Percentiles rank a stretch among this genome's conserved stretches.
Evolutionary conservation across 768 basidiomycete genomes (phyloP).

Genomic region (Sporobolomyces pararoseus): DNA sequence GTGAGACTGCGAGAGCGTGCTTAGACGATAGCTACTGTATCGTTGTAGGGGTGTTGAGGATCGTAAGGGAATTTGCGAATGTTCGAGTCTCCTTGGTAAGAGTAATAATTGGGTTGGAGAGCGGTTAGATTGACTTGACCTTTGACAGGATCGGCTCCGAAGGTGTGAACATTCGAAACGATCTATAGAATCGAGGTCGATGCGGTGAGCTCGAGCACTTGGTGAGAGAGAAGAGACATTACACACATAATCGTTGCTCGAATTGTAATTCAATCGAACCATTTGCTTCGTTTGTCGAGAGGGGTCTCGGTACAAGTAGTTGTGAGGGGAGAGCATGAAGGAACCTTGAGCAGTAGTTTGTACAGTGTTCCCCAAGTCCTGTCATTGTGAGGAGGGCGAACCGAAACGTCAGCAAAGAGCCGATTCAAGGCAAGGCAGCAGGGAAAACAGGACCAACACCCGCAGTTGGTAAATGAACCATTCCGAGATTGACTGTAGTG

Average conservation of each 20-base stretch:
- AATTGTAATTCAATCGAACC: constrained; percentile 46
- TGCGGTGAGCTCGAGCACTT: neutral
- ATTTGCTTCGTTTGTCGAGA: constrained; percentile 46
- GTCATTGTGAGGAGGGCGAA: too few relatives aligned
- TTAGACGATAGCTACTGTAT: constrained; percentile 6
- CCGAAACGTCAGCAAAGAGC: too few relatives aligned
- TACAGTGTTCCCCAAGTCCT: constrained; percentile 47
- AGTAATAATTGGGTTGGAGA: neutral
- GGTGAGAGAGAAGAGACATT: neutral
- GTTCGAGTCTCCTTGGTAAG: constrained; percentile 14
- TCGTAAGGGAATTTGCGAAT: constrained; percentile 28
- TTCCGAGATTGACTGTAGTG: constrained; percentile 44
- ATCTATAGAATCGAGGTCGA: neutral
- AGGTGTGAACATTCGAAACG: constrained; percentile 17
- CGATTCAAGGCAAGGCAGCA: too few relatives aligned
- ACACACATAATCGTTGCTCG: neutral
- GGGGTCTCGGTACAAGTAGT: constrained; percentile 47
- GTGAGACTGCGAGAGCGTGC: too few relatives aligned
- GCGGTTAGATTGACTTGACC: constrained; percentile 27
- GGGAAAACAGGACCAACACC: too few relatives aligned
- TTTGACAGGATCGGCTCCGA: constrained; percentile 15
- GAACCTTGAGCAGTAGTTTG: constrained; percentile 35
- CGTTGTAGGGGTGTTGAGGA: constrained; percentile 26
- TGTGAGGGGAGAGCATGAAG: constrained; percentile 47
- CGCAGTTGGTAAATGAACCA: constrained; percentile 33